These are phyloP conservation scores for Teunomyces stri DNA, from an alignment of 805 yeast species.

Conservation along the genomic window DNA sequence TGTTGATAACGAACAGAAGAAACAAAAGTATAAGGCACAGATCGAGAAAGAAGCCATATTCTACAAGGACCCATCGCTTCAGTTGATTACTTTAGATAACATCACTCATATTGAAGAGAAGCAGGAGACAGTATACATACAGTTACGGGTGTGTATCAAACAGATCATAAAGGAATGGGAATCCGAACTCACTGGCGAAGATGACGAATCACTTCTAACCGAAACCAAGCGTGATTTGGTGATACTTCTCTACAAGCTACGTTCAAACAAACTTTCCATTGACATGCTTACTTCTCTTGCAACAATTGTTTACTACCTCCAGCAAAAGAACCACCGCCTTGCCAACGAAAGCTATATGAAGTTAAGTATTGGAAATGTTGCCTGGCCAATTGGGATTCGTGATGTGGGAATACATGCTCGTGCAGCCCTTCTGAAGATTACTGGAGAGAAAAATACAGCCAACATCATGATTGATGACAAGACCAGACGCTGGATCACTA, in stretches of 20 bases:
- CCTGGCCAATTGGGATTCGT: conserved; percentile 89
- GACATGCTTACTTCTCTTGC: conserved; percentile 54
- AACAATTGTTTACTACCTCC: conserved; percentile 61
- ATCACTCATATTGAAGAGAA: conserved; percentile 11
- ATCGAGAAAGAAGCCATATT: conserved; percentile 23
- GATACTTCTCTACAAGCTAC: conserved; percentile 42
- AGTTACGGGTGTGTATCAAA: conserved; percentile 49
- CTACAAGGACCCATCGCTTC: conserved; percentile 7
- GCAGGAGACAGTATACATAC: conserved; percentile 29
- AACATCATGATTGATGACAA: conserved; percentile 77
- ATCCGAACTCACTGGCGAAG: conserved; percentile 6
- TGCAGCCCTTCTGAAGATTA: conserved; percentile 57
- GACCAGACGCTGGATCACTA: conserved; percentile 75
- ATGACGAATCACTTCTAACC: conserved; percentile 17
- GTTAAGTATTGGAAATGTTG: conserved; percentile 80
- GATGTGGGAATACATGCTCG: conserved; percentile 79
- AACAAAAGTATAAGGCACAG: conserved; percentile 22
- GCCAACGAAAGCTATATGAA: conserved; percentile 72
- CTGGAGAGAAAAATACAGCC: conserved; percentile 49
- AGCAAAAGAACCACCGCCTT: conserved; percentile 44
- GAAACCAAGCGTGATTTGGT: conserved; percentile 49
- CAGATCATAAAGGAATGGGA: conserved; percentile 47
- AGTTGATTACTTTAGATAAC: conserved; percentile 7
- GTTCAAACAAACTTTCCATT: conserved; percentile 36
- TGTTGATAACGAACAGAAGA: conserved; percentile 14